A percentile compares a stretch with the other conserved stretches of the same genome.
Conservation (phyloP, 1,139 yeast species). For the Yamadazyma friedrichii region DNA sequence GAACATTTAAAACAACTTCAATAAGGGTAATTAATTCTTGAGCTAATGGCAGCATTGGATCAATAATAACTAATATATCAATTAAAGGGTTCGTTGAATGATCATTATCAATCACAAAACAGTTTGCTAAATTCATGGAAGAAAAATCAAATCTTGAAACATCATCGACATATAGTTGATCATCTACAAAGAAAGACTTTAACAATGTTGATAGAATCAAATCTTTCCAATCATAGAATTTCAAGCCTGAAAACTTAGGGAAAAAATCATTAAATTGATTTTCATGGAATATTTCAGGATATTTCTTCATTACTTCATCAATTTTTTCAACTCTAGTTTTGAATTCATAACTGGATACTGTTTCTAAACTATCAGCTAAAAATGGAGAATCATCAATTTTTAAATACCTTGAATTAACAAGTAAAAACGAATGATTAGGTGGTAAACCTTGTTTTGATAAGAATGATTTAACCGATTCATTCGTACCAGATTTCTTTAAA, state of each 20-base stretch:
- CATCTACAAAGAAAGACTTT: constrained; percentile 44
- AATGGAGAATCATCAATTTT: constrained; percentile 26
- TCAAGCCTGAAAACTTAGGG: constrained; percentile 10
- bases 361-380: constrained; percentile 22
- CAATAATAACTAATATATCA: constrained; percentile 59
- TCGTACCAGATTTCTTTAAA: constrained; percentile 4
- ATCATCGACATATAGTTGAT: constrained; percentile 31
- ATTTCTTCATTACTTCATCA: constrained; percentile 28
- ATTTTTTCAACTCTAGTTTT: constrained; percentile 32
- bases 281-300: constrained; percentile 26
- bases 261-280: constrained; percentile 22
- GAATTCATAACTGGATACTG: constrained; percentile 35
- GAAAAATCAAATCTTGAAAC: constrained; percentile 46
- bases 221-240: constrained; percentile 47
- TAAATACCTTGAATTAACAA: constrained; percentile 45
- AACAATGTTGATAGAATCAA: constrained; percentile 41
- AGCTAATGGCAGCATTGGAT: constrained; percentile 70
- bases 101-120: constrained; percentile 28
- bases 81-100: constrained; percentile 23
- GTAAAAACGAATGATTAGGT: constrained; percentile 31
- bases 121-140: constrained; percentile 30
- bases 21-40: constrained; percentile 60
- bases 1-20: constrained; percentile 39
- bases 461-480: constrained; percentile 6
- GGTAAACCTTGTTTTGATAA: constrained; percentile 20